phyloP scores from a whole-genome alignment of 495 filamentous ascomycete genomes.

The Annulohypoxylon maeteangense region DNA sequence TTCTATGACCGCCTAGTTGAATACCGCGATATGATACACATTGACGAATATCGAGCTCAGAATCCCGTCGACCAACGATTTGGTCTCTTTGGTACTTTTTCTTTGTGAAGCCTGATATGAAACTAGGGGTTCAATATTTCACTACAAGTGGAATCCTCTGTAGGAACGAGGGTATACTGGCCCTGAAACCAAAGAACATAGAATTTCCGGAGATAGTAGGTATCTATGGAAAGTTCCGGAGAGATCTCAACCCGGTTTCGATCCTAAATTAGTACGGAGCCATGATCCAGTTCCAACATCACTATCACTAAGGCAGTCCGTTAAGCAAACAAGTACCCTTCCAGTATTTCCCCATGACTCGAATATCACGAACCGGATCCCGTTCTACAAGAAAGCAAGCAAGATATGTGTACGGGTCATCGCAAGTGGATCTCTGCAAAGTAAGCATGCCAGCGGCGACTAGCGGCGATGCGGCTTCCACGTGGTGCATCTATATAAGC shows the following conservation, averaged over 20 bases:
- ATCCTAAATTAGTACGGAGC: neutral
- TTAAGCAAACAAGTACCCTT: neutral
- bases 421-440: conserved; percentile 9
- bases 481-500: conserved; percentile 34
- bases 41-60: neutral
- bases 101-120: neutral
- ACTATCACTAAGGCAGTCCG: neutral
- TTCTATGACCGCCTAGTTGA: neutral
- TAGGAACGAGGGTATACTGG: neutral
- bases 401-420: conserved; percentile 1
- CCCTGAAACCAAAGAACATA: neutral
- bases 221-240: conserved; percentile 3
- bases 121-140: neutral
- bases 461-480: conserved; percentile 34
- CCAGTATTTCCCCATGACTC: neutral
- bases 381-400: neutral
- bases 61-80: neutral
- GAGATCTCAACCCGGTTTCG: conserved; percentile 8
- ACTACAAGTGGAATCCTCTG: neutral
- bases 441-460: conserved; percentile 12
- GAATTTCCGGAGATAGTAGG: neutral
- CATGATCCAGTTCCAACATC: neutral
- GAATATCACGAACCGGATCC: too few species aligned
- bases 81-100: neutral
- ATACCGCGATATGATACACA: neutral